A percentile compares a stretch with the other conserved stretches of the same genome.
phyloP scores from a whole-genome alignment of 2,329 filamentous ascomycete species.

The Sporothrix humicola region DNA sequence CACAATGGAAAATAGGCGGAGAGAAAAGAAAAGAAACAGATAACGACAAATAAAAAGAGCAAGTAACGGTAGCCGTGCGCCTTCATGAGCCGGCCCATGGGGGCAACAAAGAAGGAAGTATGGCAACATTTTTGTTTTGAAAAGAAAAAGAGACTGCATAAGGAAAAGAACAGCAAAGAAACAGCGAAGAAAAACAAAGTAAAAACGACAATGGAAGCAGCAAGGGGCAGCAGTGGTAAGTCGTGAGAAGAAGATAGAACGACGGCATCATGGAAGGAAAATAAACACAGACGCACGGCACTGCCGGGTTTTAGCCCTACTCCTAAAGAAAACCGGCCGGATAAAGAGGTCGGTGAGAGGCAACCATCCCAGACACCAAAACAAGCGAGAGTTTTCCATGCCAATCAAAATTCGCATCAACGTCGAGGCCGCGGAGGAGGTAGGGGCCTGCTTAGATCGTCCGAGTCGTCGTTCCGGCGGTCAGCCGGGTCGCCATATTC shows the following conservation, averaged over 20 bases:
- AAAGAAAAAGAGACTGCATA: background rate
- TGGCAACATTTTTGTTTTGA: conserved; percentile 12
- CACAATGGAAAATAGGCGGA: background rate
- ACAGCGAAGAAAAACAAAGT: background rate
- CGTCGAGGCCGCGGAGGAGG: too few species aligned
- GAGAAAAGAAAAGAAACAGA: background rate
- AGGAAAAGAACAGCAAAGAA: background rate
- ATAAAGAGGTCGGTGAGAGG: background rate
- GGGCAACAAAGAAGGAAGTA: background rate
- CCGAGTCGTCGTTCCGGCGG: too few species aligned
- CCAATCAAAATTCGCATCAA: background rate
- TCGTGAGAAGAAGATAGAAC: background rate
- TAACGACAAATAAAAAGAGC: background rate
- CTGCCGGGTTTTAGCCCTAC: conserved; percentile 4
- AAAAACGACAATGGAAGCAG: background rate
- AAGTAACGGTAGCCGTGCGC: background rate
- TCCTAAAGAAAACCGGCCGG: conserved; percentile 23
- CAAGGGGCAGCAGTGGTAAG: background rate
- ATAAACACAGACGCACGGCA: background rate
- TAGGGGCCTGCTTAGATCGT: too few species aligned
- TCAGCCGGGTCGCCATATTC: too few species aligned
- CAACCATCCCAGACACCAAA: background rate
- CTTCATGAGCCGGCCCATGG: background rate
- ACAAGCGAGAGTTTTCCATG: background rate
- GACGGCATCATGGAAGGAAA: background rate